Evolutionary conservation across 2,329 filamentous ascomycete species (phyloP), one percentile per base, ranked within the genome.

Genomic region (Talaromyces sp.): DNA sequence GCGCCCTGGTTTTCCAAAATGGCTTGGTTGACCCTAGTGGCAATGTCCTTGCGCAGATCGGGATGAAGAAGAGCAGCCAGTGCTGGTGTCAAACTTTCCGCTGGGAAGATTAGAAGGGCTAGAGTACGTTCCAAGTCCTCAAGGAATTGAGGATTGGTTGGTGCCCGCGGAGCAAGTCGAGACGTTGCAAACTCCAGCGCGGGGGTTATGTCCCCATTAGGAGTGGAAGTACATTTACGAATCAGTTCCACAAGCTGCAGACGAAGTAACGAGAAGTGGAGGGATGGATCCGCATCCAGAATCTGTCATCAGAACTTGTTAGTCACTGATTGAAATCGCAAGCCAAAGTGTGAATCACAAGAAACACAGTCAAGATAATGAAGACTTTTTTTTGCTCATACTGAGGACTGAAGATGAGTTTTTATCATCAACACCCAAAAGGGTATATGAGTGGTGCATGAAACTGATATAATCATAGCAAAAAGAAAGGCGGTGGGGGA

Each of bases 381-480:
- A 31, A 63, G 57, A 62, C 57, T 59, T 57, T 64, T 69, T 70
- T 68, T 77, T 80, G 83, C 82, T 96, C 91, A 95, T 92, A 88
- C 86, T 90, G 86, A 90, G 85, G 87, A 90, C 87, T 91, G 88
- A 90, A 90, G 88, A 86, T 80, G 79, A 79, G 80, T 82, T 81
- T 80, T 85, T 86, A 81, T 98, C 94, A 96, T 96, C 95, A 95
- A 86, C 79, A 86, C 88, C 87, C 86, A 83, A 82, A 85, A 87
- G 87, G 84, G 83, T 83, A 86, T 98, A 95, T 92, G 95, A 92
- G 95, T 99, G 95, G 95, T 99, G 95, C 95, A 99, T 99, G 94
- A 96, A 93, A 83, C 89, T 84, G 85, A 83, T 91, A 83, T 96
- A 96, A 99, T 99, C 95, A 95, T 93, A 79, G 85, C 83, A 85